phyloP scores from a whole-genome alignment of 2,329 filamentous ascomycete species.

The Lithohypha guttulata region DNA sequence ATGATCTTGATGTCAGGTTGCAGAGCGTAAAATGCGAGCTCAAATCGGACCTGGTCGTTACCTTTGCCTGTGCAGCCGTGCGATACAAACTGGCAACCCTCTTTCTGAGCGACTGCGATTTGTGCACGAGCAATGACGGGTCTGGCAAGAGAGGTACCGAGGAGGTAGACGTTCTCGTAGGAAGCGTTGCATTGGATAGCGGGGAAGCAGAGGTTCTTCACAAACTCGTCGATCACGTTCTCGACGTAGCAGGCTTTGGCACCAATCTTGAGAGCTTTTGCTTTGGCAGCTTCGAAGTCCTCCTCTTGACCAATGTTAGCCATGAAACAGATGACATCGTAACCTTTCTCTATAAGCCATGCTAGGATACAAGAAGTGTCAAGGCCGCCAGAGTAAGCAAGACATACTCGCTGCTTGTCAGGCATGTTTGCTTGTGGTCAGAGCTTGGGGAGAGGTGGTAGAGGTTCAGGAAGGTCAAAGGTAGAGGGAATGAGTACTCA shows the following conservation, averaged over 20 bases:
- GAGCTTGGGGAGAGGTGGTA: too few relatives aligned
- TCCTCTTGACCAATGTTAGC: constrained; percentile 63
- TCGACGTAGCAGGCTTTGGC: constrained; percentile 47
- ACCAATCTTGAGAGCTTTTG: constrained; percentile 51
- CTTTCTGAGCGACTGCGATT: constrained; percentile 31
- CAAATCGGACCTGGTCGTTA: constrained; percentile 40
- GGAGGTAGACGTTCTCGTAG: constrained; percentile 20
- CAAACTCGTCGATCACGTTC: constrained; percentile 62
- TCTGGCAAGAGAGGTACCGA: constrained; percentile 29
- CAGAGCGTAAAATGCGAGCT: constrained; percentile 40
- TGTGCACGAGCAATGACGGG: constrained; percentile 39
- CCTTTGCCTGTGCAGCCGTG: constrained; percentile 40
- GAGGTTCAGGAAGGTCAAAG: too few relatives aligned
- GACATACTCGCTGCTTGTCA: constrained; percentile 12
- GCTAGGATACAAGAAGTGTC: constrained; percentile 49
- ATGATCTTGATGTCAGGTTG: constrained; percentile 37
- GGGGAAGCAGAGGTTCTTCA: constrained; percentile 70
- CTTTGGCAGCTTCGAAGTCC: constrained; percentile 65
- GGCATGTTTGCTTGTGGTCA: constrained; percentile 9
- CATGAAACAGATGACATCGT: constrained; percentile 54
- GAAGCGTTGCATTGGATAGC: constrained; percentile 59
- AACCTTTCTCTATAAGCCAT: constrained; percentile 37
- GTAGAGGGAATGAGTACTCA: too few relatives aligned
- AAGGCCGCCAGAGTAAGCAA: constrained; percentile 40
- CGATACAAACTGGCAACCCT: constrained; percentile 30